phyloP scores from a whole-genome alignment of 1,139 yeast species.

The Diutina ranongensis region DNA sequence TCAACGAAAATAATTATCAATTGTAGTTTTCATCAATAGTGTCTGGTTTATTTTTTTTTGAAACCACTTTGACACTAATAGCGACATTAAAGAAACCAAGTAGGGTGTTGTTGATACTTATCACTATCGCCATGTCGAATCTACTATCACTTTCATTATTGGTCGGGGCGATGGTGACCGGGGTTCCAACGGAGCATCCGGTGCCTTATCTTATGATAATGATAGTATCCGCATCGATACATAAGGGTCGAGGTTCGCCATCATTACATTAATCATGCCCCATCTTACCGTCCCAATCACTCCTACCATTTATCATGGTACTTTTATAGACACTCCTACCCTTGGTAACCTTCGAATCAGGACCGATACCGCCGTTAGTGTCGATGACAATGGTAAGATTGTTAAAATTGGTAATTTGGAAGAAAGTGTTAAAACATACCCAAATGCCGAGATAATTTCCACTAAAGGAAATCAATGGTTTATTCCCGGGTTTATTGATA shows the following conservation, averaged over 20 bases:
- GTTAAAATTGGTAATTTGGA: neutral
- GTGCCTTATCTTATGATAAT: neutral
- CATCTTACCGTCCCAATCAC: neutral
- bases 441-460: neutral
- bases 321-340: conserved; percentile 11
- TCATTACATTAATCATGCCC: conserved; percentile 7
- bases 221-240: neutral
- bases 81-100: no score
- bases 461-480: conserved; percentile 28
- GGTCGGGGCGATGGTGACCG: neutral
- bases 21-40: neutral
- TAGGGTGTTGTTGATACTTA: no score
- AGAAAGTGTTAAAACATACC: neutral
- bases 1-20: neutral
- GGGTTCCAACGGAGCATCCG: neutral
- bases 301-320: conserved; percentile 10
- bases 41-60: conserved; percentile 4
- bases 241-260: neutral
- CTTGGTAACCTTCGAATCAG: conserved; percentile 37
- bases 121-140: no score
- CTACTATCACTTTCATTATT: no score
- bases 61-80: no score
- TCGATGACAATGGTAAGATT: neutral
- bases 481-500: conserved; percentile 89
- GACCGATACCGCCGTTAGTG: conserved; percentile 19